A percentile compares a stretch with the other conserved stretches of the same genome.
Evolutionary conservation across 2,329 filamentous ascomycete species (phyloP).

Genomic region (Didymella glomerata): DNA sequence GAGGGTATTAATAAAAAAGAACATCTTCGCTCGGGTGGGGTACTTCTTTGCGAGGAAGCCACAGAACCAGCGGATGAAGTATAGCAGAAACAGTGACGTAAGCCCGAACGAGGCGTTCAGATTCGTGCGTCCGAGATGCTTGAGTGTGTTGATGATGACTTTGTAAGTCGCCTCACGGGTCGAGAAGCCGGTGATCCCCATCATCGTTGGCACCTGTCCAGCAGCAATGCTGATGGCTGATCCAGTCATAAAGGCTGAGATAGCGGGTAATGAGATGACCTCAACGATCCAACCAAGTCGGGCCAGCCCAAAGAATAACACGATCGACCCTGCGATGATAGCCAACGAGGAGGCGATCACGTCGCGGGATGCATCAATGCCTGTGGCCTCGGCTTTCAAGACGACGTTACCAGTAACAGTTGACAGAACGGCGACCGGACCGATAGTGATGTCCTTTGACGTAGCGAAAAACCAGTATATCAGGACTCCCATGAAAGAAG

Average conservation of each 20-base stretch:
- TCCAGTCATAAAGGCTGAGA: slow-evolving; percentile 97
- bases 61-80: slow-evolving; percentile 70
- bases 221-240: slow-evolving; percentile 88
- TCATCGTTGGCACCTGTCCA: slow-evolving; percentile 81
- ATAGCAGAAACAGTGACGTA: slow-evolving; percentile 79
- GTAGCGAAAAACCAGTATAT: slow-evolving; percentile 99
- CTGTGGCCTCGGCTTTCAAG: slow-evolving; percentile 60
- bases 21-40: slow-evolving; percentile 73
- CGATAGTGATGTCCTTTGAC: slow-evolving; percentile 98
- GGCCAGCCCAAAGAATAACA: slow-evolving; percentile 79
- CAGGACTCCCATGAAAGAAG: slow-evolving; percentile 94
- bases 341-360: slow-evolving; percentile 70
- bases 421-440: slow-evolving; percentile 94
- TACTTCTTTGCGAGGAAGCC: slow-evolving; percentile 71
- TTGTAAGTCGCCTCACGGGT: slow-evolving; percentile 80
- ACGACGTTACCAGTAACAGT: slow-evolving; percentile 87
- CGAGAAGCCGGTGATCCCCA: slow-evolving; percentile 79
- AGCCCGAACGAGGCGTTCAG: slow-evolving; percentile 87
- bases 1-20: slow-evolving; percentile 91
- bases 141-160: slow-evolving; percentile 86
- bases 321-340: slow-evolving; percentile 80
- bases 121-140: slow-evolving; percentile 67
- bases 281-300: slow-evolving; percentile 92
- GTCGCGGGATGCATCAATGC: slow-evolving; percentile 37
- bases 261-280: slow-evolving; percentile 87